Base-by-base conservation (phyloP, 441 rosid species). In the Pelargonium fulgidum region DNA sequence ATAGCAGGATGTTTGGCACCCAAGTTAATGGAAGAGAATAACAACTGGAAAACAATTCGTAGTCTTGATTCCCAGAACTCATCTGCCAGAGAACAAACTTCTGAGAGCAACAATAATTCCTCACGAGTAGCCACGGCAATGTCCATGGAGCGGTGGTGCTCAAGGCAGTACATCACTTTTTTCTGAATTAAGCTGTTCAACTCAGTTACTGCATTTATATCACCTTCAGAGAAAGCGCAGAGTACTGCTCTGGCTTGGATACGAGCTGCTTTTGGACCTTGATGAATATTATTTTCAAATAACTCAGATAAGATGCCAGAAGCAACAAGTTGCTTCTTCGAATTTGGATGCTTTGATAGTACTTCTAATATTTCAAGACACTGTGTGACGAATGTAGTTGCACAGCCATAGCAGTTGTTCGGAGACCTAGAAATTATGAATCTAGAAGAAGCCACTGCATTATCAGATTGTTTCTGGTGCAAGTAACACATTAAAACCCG, bases 1-100 rank as follows among this genome's bases (percentile, higher is more conserved):
- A 96, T 92, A 33, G 96, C 96, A 84, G 99, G 99, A 83, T 94
- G 99, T 81, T 88, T 96, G 69, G 98, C 98, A 72, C 99, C 99
- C 86, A 90, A 80, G 82, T 94, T 96, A 77, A 96, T 92, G 66
- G 99, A 96, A 72, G 94, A 88, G 85, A 96, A 96, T 76, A 96
- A 72, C 64, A 94, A 85, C 85, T 96, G 98, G 73, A 96, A 96
- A 75, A 89, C 97, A 75, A 94, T 85, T 68, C 98, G 99, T 78
- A 96, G 80, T 78, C 99, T 90, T 65, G 96, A 89, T 83, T 96
- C 99, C 99, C 99, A 92, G 75, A 90, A 88, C 77, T 96, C 99
- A 85, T 96, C 99, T 69, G 93, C 87, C 81, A 92, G 82, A 59
- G 99, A 92, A 83, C 97, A 94, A 70, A 94, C 97, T 82, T 96